These are phyloP conservation scores for Fomitopsis betulina DNA, from an alignment of 1,284 basidiomycete genomes.

Conservation along the genomic window DNA sequence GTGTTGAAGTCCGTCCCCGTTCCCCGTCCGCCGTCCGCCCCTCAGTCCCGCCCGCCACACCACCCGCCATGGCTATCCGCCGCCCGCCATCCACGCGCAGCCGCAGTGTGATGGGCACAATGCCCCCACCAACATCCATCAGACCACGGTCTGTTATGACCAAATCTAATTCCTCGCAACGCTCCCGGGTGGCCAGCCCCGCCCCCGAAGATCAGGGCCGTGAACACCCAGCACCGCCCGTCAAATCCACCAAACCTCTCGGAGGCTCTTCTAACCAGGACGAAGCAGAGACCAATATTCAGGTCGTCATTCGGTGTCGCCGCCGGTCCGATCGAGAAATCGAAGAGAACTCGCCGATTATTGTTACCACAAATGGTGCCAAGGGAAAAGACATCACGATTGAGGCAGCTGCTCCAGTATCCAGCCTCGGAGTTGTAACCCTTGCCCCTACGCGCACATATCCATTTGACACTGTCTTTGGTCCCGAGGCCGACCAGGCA, in stretches of 20 bases:
- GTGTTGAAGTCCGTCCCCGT: conserved; percentile 3
- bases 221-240: conserved; percentile 13
- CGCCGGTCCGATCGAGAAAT: conserved; percentile 80
- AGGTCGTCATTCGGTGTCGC: conserved; percentile 89
- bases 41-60: conserved; percentile 2
- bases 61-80: conserved; percentile 43
- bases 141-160: conserved; percentile 27
- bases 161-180: conserved; percentile 27
- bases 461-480: conserved; percentile 91
- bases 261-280: conserved; percentile 26
- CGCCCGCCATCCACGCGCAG: conserved; percentile 37
- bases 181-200: conserved; percentile 24
- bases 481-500: conserved; percentile 95
- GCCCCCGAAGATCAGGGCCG: conserved; percentile 18
- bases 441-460: conserved; percentile 77
- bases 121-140: conserved; percentile 28
- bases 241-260: conserved; percentile 5
- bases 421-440: conserved; percentile 63
- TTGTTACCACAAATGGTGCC: conserved; percentile 72
- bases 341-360: conserved; percentile 76
- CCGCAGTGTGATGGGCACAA: conserved; percentile 24
- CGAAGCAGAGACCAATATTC: conserved; percentile 71
- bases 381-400: conserved; percentile 75
- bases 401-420: conserved; percentile 64
- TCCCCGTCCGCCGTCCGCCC: background rate